phyloP scores from a whole-genome alignment of 2,329 filamentous ascomycete species.

The Hymenoscyphus linearis region DNA sequence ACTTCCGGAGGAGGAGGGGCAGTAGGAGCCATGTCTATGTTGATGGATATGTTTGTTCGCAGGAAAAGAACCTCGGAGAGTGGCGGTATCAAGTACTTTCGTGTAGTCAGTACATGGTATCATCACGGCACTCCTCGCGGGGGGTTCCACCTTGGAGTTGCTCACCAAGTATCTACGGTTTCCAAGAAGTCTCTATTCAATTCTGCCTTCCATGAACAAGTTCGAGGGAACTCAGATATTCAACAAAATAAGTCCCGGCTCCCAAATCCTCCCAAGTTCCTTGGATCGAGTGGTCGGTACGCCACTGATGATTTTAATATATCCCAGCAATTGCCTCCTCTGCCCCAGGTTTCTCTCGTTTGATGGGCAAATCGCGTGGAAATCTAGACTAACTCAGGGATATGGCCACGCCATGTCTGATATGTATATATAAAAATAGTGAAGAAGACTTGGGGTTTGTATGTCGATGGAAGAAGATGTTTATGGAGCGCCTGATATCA shows the following conservation, averaged over 20 bases:
- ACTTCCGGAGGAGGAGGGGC: neutral
- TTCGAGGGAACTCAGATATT: neutral
- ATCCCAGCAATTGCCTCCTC: neutral
- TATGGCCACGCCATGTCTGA: constrained; percentile 31
- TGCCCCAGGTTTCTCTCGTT: neutral
- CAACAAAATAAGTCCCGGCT: neutral
- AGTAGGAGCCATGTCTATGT: neutral
- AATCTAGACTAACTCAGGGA: constrained; percentile 21
- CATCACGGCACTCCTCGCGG: neutral
- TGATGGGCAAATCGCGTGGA: neutral
- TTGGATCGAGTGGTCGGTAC: neutral
- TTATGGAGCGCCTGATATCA: too few relatives aligned
- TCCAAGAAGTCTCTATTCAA: neutral
- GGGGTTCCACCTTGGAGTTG: neutral
- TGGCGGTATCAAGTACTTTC: neutral
- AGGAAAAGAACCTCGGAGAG: neutral
- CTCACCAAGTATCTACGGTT: neutral
- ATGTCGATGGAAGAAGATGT: neutral
- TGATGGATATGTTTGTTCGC: neutral
- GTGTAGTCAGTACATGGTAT: neutral
- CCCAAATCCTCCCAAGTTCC: neutral
- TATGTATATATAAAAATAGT: neutral
- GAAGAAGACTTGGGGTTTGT: neutral
- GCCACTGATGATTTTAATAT: neutral
- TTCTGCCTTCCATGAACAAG: neutral